Base-by-base conservation (phyloP, 1,139 yeast species). In the Yamadazyma pseudoaaseri region DNA sequence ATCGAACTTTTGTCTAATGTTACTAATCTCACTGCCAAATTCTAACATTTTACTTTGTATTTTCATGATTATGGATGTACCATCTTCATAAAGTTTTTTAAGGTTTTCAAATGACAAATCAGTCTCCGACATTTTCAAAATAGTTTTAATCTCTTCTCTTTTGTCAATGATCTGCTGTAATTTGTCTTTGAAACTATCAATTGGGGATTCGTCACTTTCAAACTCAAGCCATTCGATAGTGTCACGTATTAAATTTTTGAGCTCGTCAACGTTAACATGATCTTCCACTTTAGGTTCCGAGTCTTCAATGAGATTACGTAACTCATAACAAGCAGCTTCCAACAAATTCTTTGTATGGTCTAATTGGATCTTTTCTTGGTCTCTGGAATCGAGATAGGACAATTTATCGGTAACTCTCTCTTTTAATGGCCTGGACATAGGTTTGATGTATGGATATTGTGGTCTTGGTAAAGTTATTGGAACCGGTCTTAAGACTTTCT, bases 141-240 rank as follows among this genome's bases (percentile, higher is more conserved):
- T 35, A 13, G 44, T 39, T 13, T 54, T 50, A 21, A 67, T 44
- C 20, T 49, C 52, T 1, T 37, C 26, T 42, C 51, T 55, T 31
- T 51, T 51, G 3, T 37, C 37, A 3, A 43, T 38, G 12, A 66
- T 37, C 27, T 49, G 48, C 2, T 45, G 39, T 13, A 55, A 43
- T 41, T 59, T 65, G 1, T 39, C 45, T 30, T 57, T 48, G 27
- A 77, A 54, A 7, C 62, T 73, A n/a, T 62, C 63, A 26, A 70
- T 39, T 1, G 68, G 43, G 1, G 86, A 74, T 20, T 64, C 66
- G 36, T 79, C 85, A 35, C 86, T 74, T 15, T 81, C 90, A 45
- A 75, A 79, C 35, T 86, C 95, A 24, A 87, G 63, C 96, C 96
- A 86, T 42, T 84, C 94, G 33, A 84, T 60, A 16, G 70, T 61